Base-by-base conservation (phyloP, 768 basidiomycete species). In the Lyophyllum shimeji region DNA sequence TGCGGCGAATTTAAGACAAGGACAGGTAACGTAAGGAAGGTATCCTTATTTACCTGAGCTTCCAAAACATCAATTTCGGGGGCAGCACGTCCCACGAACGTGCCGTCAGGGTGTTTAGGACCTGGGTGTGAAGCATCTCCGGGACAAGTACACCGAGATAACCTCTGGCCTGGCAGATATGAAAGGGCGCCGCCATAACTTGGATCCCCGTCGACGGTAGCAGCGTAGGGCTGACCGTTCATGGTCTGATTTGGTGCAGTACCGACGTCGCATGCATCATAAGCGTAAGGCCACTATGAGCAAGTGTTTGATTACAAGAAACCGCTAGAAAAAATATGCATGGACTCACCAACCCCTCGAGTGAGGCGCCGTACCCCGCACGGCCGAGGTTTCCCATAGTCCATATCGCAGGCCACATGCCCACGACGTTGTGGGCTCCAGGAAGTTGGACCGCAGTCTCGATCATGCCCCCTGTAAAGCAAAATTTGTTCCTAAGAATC, bases 41-140 rank as follows among this genome's bases (percentile, higher is more conserved):
- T n/a, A n/a, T n/a, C n/a, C 24, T 15, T 18, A 11, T 63, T 66
- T 66, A 66, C 80, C 70, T 89, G 86, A 27, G 92, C 91, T 71
- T 94, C 93, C 57, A 95, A 84, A 42, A 95, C 70, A 68, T 95
- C 93, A 57, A 94, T 93, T 68, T 95, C 93, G 2, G 93, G 93
- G 23, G 93, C 89, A 21, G 86, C 71, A 25, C 93, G 77, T 2
- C 92, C 93, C 1, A 88, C 84, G 68, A 82, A 93, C 0, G 83
- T 78, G 8, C 89, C 89, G 68, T 92, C 87, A 0, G 75, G 55
- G 47, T 85, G 81, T 42, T 79, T 77, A 5, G 92, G 92, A 1
- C 92, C 92, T 27, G 93, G 93, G 65, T 94, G 92, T 24, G 81
- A 52, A 4, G 50, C 76, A 59, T 93, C 90, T 17, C 83, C 83